Evolutionary conservation across 352 stramenopile genomes (phyloP), one percentile per base, ranked within the genome.

Genomic region (Globisporangium abappressorium): DNA sequence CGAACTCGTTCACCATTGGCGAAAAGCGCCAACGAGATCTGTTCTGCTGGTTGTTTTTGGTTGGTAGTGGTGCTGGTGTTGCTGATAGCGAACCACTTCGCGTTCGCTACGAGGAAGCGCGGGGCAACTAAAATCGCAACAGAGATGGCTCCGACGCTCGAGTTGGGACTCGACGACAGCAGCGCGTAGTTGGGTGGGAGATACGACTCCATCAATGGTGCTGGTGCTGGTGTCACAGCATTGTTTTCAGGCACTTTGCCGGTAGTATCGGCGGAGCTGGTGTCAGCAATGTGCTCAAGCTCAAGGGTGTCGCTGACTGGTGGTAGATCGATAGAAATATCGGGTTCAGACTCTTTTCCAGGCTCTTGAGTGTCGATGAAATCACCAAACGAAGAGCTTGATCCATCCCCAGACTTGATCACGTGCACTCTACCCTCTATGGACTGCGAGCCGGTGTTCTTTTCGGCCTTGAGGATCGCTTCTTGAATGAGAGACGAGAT

Each of bases 71-170:
- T 57, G 8, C 8, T 20, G 24, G 24, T 36, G 8, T 57, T 15
- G 53, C 15, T 34, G 18, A 5, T 28, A 22, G 26, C 22, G 3
- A 22, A 43, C 55, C 55, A 60, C 18, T 38, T 30, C 15, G 55
- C 20, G 28, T 60, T 60, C 55, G 28, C 28, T 15, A 60, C 28
- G 15, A 60, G 18, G 14, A 60, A 60, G 28, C 55, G 55, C 18
- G 55, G 55, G 6, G 55, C 55, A 18, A 60, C 26, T 20, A 43
- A 5, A 33, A 22, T 30, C 9, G 55, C 55, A 8, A 60, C 30
- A 43, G 55, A 18, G 55, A 43, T 26, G 14, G 55, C 55, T n/a
- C 15, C 55, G 14, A 22, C 7, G 28, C 8, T 26, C 1, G 30
- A 34, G 18, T 43, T 60, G 6, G 11, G 26, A 26, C 15, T 46